Evolutionary conservation across 176 grass and related monocot genomes (phyloP), one percentile per base, ranked within the genome.

Genomic region (Oryza glaberrima): DNA sequence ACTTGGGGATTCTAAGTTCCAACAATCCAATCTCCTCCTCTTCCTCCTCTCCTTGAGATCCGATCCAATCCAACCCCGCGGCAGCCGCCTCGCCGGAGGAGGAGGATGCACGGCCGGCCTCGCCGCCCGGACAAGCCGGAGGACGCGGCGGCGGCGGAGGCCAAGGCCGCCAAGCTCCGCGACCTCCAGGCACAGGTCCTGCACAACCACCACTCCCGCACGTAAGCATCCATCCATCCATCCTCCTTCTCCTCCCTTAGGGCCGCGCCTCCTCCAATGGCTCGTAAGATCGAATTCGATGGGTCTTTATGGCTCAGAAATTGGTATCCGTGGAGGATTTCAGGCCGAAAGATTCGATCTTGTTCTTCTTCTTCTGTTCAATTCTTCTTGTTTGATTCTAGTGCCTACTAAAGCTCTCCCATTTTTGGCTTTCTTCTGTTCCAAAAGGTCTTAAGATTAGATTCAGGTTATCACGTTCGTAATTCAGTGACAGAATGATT

Each of bases 61-160:
- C 51, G 58, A 86, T 49, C 16, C 19, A 84, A 88, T 84, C 83
- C 51, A 66, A 86, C 61, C 16, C 19, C 10, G 5, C 52, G 45
- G 11, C 46, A 40, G 58, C 30, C 82, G 47, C 58, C 58, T 60
- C 86, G 75, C 67, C 76, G 88, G 47, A 76, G 72, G 15, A 69
- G 78, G 46, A 79, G 79, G 69, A 95, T 98, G 96, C 96, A 98
- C 81, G 91, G 91, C 16, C 87, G 83, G 11, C 96, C 96, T 19
- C 89, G 96, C 16, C 89, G 72, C 36, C 80, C 86, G 66, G 64
- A 86, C 20, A 88, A 90, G 73, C 91, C 86, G 49, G 93, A 92
- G 87, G 91, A 98, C 36, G 78, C 67, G 25, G 85, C 60, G 30
- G 85, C 77, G 48, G 78, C 86, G 68, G 87, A 81, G 19, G 87